Percentiles rank a stretch among this genome's conserved stretches.
These are phyloP conservation scores for Citrus unshiu DNA, from an alignment of 345 rosid genomes.

Conservation along the genomic window DNA sequence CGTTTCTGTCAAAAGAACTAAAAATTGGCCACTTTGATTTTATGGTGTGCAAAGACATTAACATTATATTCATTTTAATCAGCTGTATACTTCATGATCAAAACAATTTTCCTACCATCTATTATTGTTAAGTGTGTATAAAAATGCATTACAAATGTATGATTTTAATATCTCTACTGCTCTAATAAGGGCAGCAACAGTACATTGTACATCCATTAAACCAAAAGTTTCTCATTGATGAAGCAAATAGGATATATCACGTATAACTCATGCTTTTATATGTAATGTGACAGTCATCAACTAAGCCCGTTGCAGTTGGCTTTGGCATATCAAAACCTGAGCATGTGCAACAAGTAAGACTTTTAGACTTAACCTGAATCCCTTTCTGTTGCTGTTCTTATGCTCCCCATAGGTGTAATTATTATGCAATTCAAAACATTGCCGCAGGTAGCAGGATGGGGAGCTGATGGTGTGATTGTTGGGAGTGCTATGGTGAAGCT, in stretches of 20 bases:
- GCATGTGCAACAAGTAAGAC: conserved; percentile 71
- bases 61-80: not conserved
- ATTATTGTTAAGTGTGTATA: not conserved
- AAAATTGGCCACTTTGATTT: not conserved
- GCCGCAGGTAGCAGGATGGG: conserved; percentile 70
- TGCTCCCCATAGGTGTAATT: not conserved
- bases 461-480: conserved; percentile 86
- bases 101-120: not conserved
- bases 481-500: conserved; percentile 84
- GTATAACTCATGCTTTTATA: not conserved
- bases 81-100: not conserved
- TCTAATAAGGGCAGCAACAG: not conserved
- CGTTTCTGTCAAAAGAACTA: not conserved
- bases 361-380: not conserved
- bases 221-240: not conserved
- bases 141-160: not conserved
- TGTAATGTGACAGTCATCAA: conserved; percentile 38
- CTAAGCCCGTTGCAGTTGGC: conserved; percentile 76
- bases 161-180: not conserved
- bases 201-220: not conserved
- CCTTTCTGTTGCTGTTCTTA: not conserved
- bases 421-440: not conserved
- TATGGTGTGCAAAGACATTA: not conserved
- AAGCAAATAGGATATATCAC: not conserved
- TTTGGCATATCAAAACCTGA: conserved; percentile 85